These are phyloP conservation scores for Angophora floribunda DNA, from an alignment of 345 rosid species.

Conservation along the genomic window DNA sequence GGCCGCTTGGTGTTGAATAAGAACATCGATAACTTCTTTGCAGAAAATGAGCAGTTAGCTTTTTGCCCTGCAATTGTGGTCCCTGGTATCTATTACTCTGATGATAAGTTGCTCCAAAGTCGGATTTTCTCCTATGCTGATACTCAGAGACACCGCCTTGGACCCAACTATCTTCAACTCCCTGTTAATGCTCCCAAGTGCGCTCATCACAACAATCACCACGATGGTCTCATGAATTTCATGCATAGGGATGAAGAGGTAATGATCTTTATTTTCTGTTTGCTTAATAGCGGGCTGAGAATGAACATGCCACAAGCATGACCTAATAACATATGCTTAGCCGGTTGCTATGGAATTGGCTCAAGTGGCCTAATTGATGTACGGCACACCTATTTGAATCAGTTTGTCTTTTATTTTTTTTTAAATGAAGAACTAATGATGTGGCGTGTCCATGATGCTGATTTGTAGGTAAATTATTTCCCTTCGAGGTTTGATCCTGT, in stretches of 20 bases:
- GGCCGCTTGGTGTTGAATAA: slow-evolving; percentile 92
- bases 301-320: neutral
- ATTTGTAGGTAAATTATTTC: slow-evolving; percentile 77
- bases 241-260: slow-evolving; percentile 96
- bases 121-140: slow-evolving; percentile 87
- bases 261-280: neutral
- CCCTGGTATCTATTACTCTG: slow-evolving; percentile 82
- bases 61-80: slow-evolving; percentile 90
- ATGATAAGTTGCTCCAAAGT: slow-evolving; percentile 86
- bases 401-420: neutral
- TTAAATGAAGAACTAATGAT: neutral
- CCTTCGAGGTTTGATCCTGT: slow-evolving; percentile 79
- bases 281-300: neutral
- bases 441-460: neutral
- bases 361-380: neutral
- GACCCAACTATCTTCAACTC: slow-evolving; percentile 87
- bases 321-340: neutral
- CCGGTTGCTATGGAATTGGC: neutral
- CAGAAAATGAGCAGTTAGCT: slow-evolving; percentile 92
- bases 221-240: slow-evolving; percentile 88
- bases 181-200: slow-evolving; percentile 94
- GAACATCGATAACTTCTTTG: slow-evolving; percentile 92
- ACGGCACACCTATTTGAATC: neutral
- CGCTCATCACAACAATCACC: slow-evolving; percentile 85
- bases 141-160: slow-evolving; percentile 95